These are phyloP conservation scores for Yamadazyma aaseri DNA, from an alignment of 1,139 yeast genomes.

Conservation along the genomic window DNA sequence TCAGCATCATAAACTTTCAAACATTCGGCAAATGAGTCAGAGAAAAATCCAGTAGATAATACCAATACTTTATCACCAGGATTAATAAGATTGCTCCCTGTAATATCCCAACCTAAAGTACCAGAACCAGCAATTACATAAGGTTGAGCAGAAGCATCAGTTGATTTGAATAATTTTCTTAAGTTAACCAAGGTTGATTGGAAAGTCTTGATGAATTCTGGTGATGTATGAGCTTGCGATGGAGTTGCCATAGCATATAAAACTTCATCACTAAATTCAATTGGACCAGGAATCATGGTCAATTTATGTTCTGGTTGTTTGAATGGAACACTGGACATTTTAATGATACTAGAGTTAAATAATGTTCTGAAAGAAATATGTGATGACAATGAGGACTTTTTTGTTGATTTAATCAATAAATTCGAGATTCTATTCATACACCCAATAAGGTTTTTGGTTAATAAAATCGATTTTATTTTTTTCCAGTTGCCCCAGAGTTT, in stretches of 20 bases:
- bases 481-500: constrained; percentile 7
- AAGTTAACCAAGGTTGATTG: constrained; percentile 65
- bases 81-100: constrained; percentile 70
- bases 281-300: constrained; percentile 91
- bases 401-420: neutral
- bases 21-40: constrained; percentile 83
- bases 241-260: constrained; percentile 82
- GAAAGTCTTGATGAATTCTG: constrained; percentile 76
- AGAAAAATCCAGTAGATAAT: constrained; percentile 89
- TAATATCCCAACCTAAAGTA: constrained; percentile 93
- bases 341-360: no score
- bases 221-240: constrained; percentile 88
- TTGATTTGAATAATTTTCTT: constrained; percentile 72
- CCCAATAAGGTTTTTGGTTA: constrained; percentile 1
- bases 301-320: constrained; percentile 52
- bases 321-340: constrained; percentile 31
- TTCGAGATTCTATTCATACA: constrained; percentile 8
- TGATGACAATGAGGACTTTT: no score
- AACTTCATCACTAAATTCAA: constrained; percentile 82
- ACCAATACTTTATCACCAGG: constrained; percentile 74
- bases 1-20: constrained; percentile 70
- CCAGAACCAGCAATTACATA: constrained; percentile 88
- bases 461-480: constrained; percentile 1
- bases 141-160: constrained; percentile 67
- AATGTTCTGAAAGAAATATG: no score